phyloP scores from a whole-genome alignment of 2,329 filamentous ascomycete species.

The Geosmithia putterillii region DNA sequence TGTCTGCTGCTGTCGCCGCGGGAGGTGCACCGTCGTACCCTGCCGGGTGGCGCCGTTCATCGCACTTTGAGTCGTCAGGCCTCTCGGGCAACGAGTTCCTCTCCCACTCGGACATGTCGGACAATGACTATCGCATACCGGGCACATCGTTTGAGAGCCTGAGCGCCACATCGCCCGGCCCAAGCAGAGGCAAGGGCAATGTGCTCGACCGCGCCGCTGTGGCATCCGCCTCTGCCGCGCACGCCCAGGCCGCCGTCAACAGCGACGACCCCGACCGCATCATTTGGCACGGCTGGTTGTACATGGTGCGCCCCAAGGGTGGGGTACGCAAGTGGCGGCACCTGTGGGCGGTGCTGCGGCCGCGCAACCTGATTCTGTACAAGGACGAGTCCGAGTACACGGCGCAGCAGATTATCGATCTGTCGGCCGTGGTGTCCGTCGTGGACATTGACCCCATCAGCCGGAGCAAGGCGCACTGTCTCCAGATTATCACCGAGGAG shows the following conservation, averaged over 20 bases:
- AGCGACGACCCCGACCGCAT: constrained; percentile 71
- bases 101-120: constrained; percentile 81
- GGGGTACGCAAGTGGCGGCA: constrained; percentile 91
- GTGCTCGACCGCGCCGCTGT: no score
- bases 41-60: constrained; percentile 40
- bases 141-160: constrained; percentile 41
- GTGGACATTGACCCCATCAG: constrained; percentile 87
- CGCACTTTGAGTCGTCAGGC: constrained; percentile 52
- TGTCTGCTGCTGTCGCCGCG: constrained; percentile 14
- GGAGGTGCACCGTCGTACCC: no score
- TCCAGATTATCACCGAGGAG: constrained; percentile 91
- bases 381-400: constrained; percentile 89
- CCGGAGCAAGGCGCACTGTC: constrained; percentile 71
- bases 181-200: no score
- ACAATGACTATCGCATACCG: constrained; percentile 42
- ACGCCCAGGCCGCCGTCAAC: constrained; percentile 14
- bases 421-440: constrained; percentile 72
- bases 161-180: constrained; percentile 12
- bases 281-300: constrained; percentile 87
- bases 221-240: constrained; percentile 8
- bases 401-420: constrained; percentile 67
- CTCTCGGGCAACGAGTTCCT: constrained; percentile 56
- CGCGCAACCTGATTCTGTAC: constrained; percentile 77
- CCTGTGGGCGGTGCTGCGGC: constrained; percentile 82
- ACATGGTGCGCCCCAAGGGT: constrained; percentile 69